Percentiles rank a stretch among this genome's conserved stretches.
Conservation (phyloP, 768 basidiomycete genomes). For the Russula vinacea region DNA sequence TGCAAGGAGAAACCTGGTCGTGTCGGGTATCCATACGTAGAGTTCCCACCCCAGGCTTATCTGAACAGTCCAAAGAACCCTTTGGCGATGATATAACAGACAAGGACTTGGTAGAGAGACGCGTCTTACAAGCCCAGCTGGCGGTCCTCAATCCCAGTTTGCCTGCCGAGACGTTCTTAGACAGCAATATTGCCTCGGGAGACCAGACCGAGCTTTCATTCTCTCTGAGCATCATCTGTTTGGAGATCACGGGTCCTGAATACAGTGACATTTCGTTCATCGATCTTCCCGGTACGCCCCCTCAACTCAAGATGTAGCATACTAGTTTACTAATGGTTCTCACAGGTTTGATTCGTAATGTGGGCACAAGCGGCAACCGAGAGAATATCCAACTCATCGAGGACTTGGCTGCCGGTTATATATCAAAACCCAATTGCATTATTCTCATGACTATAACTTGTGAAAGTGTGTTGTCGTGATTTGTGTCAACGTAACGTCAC, state of each 20-base stretch:
- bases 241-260: conserved; percentile 33
- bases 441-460: conserved; percentile 34
- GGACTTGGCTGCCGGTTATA: conserved; percentile 29
- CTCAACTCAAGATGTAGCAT: not conserved
- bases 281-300: conserved; percentile 34
- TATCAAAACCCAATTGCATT: conserved; percentile 30
- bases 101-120: conserved; percentile 1
- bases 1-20: conserved; percentile 7
- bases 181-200: not conserved
- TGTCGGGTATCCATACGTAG: conserved; percentile 22
- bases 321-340: not conserved
- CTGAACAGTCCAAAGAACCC: conserved; percentile 7
- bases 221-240: conserved; percentile 32
- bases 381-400: conserved; percentile 30
- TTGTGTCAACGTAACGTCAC: not conserved
- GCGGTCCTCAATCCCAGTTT: conserved; percentile 23
- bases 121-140: conserved; percentile 16
- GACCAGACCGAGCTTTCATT: conserved; percentile 23
- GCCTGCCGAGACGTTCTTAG: not conserved
- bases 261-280: conserved; percentile 36
- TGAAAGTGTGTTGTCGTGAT: conserved; percentile 30
- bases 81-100: conserved; percentile 17
- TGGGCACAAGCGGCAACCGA: conserved; percentile 29
- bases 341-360: conserved; percentile 32
- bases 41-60: not conserved